Base-by-base conservation (phyloP, 768 basidiomycete species). In the Tylopilus cervinicoccineus region DNA sequence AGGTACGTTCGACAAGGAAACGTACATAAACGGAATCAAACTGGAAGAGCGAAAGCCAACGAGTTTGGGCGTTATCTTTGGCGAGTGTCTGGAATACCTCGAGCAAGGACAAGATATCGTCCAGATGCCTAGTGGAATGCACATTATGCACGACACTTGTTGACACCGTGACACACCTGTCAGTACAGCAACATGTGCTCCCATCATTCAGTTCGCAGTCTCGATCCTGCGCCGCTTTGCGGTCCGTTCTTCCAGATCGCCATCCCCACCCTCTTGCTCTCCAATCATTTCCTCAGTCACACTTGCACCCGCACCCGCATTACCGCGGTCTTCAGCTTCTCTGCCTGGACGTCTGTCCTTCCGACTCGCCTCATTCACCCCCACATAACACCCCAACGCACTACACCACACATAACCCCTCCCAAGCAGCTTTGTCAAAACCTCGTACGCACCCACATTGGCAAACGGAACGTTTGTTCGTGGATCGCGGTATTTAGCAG, bases 401-500 rank as follows among this genome's bases (percentile, higher is more conserved):
- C 67, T 57, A 43, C 61, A 69, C 88, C 90, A 96, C 6, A 80
- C 71, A 62, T 80, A 92, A 40, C 84, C 79, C 54, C 92, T 84
- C 5, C 69, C 67, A 32, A 92, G 61, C 5, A 93, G 53, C 28
- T 68, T 71, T 24, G 81, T 81, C 41, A 95, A 72, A 8, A 75
- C 73, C 37, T 77, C 65, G 62, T 80, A 96, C 11, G 86, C 90
- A 19, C 69, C 68, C 13, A 77, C 62, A 48, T 85, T 78, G 2
- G 90, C 86, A 65, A 81, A 97, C 0, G 91, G 92, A 6, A 88
- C 82, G 10, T 81, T 81, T 1, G 86, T 85, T 34, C 78, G 71
- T 1, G 93, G 93, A 63, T 96, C 92, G 32, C 80, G 62, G 61
- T 97, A 97, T 38, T 70, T 77, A 0, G 92, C 93, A 5, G 75